Percentiles rank a stretch among this genome's conserved stretches.
These are phyloP conservation scores for Trichoderma atroviride DNA, from an alignment of 2,329 filamentous ascomycete genomes.

Conservation along the genomic window DNA sequence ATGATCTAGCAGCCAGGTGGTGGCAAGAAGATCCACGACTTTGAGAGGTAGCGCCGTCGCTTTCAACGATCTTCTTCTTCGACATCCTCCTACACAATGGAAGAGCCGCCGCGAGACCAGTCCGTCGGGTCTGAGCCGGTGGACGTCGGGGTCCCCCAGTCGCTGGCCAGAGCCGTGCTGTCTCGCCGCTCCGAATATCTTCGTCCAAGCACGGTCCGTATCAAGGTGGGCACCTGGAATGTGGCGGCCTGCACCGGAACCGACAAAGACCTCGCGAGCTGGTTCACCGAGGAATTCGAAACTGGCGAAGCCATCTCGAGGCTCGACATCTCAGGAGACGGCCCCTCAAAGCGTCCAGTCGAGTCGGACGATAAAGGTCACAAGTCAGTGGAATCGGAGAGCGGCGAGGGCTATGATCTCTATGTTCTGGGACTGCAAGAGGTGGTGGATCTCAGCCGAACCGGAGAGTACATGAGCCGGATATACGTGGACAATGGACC, in stretches of 20 bases:
- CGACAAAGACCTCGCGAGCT: constrained; percentile 82
- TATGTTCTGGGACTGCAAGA: constrained; percentile 93
- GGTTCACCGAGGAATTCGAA: constrained; percentile 82
- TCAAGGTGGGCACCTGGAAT: constrained; percentile 97
- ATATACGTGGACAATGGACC: constrained; percentile 73
- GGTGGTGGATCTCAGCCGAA: constrained; percentile 80
- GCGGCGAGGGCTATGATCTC: constrained; percentile 74
- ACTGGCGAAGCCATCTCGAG: constrained; percentile 65
- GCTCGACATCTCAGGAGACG: constrained; percentile 49
- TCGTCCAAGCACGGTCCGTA: constrained; percentile 69
- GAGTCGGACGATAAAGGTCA: constrained; percentile 42
- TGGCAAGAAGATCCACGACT: constrained; percentile 31
- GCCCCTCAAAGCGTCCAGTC: constrained; percentile 40
- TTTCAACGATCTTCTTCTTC: constrained; percentile 26
- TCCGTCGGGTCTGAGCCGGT: constrained; percentile 47
- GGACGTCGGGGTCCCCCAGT: constrained; percentile 53
- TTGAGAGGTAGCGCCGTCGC: constrained; percentile 33
- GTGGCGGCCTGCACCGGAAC: constrained; percentile 82
- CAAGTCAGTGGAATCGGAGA: constrained; percentile 50
- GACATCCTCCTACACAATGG: constrained; percentile 33
- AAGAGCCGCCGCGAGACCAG: constrained; percentile 34
- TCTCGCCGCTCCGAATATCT: constrained; percentile 80
- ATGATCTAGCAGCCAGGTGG: constrained; percentile 41
- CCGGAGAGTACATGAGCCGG: constrained; percentile 73
- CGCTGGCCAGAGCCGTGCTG: constrained; percentile 67